Conservation (phyloP, 495 filamentous ascomycete genomes). For the Penicillium cosmopolitanum region DNA sequence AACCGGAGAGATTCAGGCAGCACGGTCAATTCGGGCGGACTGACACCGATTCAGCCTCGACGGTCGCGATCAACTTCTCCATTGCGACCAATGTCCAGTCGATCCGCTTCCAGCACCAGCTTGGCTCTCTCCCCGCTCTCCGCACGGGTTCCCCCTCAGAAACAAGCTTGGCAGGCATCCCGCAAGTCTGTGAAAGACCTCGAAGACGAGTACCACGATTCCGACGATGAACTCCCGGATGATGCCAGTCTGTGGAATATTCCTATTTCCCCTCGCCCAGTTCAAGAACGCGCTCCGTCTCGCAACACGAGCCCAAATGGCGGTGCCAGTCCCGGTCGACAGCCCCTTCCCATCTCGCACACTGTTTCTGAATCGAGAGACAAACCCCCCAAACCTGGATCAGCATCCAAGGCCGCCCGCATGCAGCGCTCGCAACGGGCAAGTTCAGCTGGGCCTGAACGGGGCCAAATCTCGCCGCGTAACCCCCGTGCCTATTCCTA, state of each 20-base stretch:
- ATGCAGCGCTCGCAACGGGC: constrained; percentile 39
- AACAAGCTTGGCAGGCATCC: constrained; percentile 70
- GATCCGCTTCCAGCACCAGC: constrained; percentile 38
- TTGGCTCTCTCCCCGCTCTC: constrained; percentile 45
- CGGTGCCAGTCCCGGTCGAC: constrained; percentile 41
- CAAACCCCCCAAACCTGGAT: constrained; percentile 15
- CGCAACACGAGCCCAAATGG: constrained; percentile 58
- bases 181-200: constrained; percentile 78
- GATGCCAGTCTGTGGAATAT: constrained; percentile 93
- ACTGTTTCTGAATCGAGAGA: constrained; percentile 32
- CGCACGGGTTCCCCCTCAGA: constrained; percentile 33
- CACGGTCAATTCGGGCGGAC: constrained; percentile 27
- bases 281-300: constrained; percentile 62
- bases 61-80: constrained; percentile 49
- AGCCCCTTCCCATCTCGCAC: constrained; percentile 48
- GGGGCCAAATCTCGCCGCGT: constrained; percentile 51
- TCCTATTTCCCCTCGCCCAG: constrained; percentile 86
- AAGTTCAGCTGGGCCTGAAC: constrained; percentile 48
- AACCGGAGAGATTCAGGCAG: constrained; percentile 31
- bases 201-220: constrained; percentile 86
- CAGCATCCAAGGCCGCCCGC: constrained; percentile 40
- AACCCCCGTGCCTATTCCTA: constrained; percentile 80
- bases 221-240: constrained; percentile 90
- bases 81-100: constrained; percentile 36
- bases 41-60: constrained; percentile 33